Percentiles rank a stretch among this genome's conserved stretches.
Evolutionary conservation across 805 yeast species (phyloP).

Genomic region (Saccharomycopsis sp.): DNA sequence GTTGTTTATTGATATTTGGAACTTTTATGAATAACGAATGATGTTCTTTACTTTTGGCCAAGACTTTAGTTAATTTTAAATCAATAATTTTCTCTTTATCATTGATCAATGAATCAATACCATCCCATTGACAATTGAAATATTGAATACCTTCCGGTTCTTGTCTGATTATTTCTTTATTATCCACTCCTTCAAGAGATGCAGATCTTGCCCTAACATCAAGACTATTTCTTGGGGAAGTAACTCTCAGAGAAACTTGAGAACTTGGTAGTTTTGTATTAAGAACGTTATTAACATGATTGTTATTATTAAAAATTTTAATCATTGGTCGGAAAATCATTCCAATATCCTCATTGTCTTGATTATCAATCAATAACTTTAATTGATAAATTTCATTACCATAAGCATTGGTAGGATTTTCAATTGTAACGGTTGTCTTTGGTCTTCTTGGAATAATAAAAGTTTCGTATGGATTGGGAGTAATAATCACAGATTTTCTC

Average conservation of each 20-base stretch:
- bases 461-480: conserved; percentile 18
- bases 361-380: conserved; percentile 22
- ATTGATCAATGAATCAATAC: background rate
- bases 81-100: background rate
- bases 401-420: conserved; percentile 22
- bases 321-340: conserved; percentile 20
- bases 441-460: conserved; percentile 33
- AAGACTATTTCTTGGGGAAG: conserved; percentile 13
- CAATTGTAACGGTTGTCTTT: conserved; percentile 22
- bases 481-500: conserved; percentile 15
- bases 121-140: conserved; percentile 13
- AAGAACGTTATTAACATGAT: background rate
- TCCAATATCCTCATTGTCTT: conserved; percentile 26
- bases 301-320: conserved; percentile 3
- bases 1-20: conserved; percentile 11
- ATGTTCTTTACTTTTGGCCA: background rate
- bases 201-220: conserved; percentile 4
- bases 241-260: conserved; percentile 9
- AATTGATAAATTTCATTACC: conserved; percentile 25
- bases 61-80: conserved; percentile 7
- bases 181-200: background rate
- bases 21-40: conserved; percentile 14
- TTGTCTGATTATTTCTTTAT: background rate
- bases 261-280: conserved; percentile 7
- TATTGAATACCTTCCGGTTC: background rate